These are phyloP conservation scores for Pseudogymnoascus sp. DNA, from an alignment of 2,329 filamentous ascomycete genomes.

Conservation along the genomic window DNA sequence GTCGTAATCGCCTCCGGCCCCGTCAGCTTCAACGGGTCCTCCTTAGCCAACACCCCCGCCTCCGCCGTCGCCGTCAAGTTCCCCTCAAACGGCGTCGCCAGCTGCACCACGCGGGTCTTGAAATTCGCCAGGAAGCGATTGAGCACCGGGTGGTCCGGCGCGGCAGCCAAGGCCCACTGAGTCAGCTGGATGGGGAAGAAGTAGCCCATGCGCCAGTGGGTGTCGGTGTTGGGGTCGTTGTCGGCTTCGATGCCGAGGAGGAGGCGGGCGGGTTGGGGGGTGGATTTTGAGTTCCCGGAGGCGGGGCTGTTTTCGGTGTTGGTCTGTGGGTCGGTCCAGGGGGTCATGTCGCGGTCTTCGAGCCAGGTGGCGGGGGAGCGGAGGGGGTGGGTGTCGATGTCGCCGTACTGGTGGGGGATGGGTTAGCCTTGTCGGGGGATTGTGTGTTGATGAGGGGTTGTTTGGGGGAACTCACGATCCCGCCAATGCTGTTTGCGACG, in stretches of 20 bases:
- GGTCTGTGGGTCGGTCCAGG: constrained; percentile 25
- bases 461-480: constrained; percentile 3
- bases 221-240: constrained; percentile 20
- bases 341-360: constrained; percentile 18
- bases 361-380: constrained; percentile 24
- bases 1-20: constrained; percentile 28
- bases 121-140: constrained; percentile 23
- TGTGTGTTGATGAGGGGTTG: neutral
- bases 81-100: neutral
- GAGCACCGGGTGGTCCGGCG: constrained; percentile 24
- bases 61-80: constrained; percentile 4
- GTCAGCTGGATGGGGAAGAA: constrained; percentile 27
- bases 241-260: constrained; percentile 29
- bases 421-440: neutral
- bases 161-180: constrained; percentile 27
- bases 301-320: constrained; percentile 18
- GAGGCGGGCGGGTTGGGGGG: constrained; percentile 16
- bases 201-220: constrained; percentile 30
- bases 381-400: constrained; percentile 28
- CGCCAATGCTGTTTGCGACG: constrained; percentile 25
- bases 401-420: constrained; percentile 22
- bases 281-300: neutral
- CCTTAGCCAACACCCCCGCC: constrained; percentile 14
- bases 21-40: constrained; percentile 26
- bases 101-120: constrained; percentile 12